Conservation (phyloP, 2,329 filamentous ascomycete genomes). For the Botrytis byssoidea region DNA sequence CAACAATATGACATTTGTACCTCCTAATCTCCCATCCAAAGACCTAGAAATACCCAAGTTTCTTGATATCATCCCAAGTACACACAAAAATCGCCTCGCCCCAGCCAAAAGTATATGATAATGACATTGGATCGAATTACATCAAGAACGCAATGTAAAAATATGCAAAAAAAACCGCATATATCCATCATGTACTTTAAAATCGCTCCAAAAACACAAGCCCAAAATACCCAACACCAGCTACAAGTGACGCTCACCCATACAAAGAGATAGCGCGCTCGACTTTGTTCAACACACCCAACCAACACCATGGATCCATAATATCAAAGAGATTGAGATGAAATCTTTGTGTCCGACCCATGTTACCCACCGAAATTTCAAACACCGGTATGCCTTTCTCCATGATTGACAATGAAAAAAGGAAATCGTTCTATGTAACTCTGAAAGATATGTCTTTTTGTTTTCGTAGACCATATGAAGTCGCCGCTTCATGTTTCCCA, state of each 20-base stretch:
- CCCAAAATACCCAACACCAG: constrained; percentile 25
- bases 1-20: constrained; percentile 19
- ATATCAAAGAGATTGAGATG: constrained; percentile 33
- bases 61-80: constrained; percentile 23
- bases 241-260: constrained; percentile 28
- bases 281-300: constrained; percentile 31
- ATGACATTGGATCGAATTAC: constrained; percentile 23
- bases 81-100: constrained; percentile 23
- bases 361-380: constrained; percentile 30
- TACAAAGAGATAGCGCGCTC: constrained; percentile 32
- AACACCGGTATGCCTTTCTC: constrained; percentile 35
- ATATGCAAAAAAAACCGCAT: constrained; percentile 35
- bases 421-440: constrained; percentile 40
- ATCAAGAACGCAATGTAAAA: constrained; percentile 28
- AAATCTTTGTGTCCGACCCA: constrained; percentile 36
- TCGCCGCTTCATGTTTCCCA: constrained; percentile 39
- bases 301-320: constrained; percentile 34
- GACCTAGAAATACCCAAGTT: constrained; percentile 14
- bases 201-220: constrained; percentile 32
- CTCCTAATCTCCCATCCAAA: constrained; percentile 15
- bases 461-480: constrained; percentile 37
- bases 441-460: constrained; percentile 35
- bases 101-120: constrained; percentile 21
- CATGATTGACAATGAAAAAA: constrained; percentile 29
- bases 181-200: constrained; percentile 24